Evolutionary conservation across 2,329 filamentous ascomycete species (phyloP).

Genomic region (Aspergillus novofumigatus): DNA sequence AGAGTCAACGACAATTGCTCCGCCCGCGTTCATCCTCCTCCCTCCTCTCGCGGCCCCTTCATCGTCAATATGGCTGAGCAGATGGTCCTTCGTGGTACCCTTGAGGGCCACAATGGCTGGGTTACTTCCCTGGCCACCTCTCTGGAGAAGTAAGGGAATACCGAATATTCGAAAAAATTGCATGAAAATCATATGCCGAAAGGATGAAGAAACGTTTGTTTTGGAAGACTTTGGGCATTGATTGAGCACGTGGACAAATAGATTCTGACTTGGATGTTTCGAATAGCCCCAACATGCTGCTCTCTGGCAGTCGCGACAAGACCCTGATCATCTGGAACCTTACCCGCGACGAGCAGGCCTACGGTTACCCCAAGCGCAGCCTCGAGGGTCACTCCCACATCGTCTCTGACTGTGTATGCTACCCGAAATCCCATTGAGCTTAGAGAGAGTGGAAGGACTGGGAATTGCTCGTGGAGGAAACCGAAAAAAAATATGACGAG

Average conservation of each 20-base stretch:
- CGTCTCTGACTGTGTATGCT: slow-evolving; percentile 97
- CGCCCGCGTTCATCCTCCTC: slow-evolving; percentile 35
- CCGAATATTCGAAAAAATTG: slow-evolving; percentile 8
- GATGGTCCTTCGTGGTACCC: slow-evolving; percentile 92
- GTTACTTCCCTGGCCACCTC: slow-evolving; percentile 98
- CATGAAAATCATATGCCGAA: slow-evolving; percentile 10
- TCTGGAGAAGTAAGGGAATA: slow-evolving; percentile 81
- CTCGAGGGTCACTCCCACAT: slow-evolving; percentile 99
- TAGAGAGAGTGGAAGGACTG: slow-evolving; percentile 1
- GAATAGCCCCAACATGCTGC: slow-evolving; percentile 94
- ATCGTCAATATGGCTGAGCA: slow-evolving; percentile 74
- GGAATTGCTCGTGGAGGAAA: slow-evolving; percentile 9
- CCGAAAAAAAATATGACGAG: slow-evolving; percentile 6
- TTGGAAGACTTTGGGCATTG: background rate
- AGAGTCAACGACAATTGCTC: slow-evolving; percentile 40
- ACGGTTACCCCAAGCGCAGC: slow-evolving; percentile 98
- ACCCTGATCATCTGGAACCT: slow-evolving; percentile 99
- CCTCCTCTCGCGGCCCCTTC: slow-evolving; percentile 35
- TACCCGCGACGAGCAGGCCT: slow-evolving; percentile 95
- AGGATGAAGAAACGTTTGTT: background rate
- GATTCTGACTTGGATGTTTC: slow-evolving; percentile 34
- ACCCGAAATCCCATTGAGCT: slow-evolving; percentile 16
- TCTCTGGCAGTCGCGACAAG: slow-evolving; percentile 97
- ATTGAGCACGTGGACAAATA: slow-evolving; percentile 22
- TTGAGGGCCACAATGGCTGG: slow-evolving; percentile 99